phyloP scores from a whole-genome alignment of 129 eudicot genomes.

The Helianthus tuberosus region DNA sequence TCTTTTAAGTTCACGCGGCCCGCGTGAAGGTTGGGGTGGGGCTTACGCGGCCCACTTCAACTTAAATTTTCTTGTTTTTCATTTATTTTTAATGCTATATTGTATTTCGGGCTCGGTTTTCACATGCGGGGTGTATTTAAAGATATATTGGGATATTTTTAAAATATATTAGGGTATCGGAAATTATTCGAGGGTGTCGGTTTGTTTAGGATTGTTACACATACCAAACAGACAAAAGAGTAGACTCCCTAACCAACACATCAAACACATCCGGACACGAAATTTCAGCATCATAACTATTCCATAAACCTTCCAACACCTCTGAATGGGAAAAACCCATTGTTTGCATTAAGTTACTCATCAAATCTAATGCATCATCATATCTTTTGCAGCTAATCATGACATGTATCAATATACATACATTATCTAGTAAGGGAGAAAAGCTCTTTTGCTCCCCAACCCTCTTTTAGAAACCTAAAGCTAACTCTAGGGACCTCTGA shows the following conservation, averaged over 20 bases:
- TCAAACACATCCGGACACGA: constrained; percentile 51
- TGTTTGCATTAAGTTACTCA: constrained; percentile 42
- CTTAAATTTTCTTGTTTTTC: too few species aligned
- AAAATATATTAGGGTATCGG: too few species aligned
- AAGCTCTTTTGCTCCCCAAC: constrained; percentile 27
- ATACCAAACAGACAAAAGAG: too few species aligned
- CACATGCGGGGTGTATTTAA: too few species aligned
- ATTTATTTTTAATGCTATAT: too few species aligned
- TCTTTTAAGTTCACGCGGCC: too few species aligned
- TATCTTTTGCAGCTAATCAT: constrained; percentile 45
- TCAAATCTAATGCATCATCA: constrained; percentile 50
- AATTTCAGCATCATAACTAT: constrained; percentile 21
- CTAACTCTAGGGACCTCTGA: constrained; percentile 50
- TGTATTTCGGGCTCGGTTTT: too few species aligned
- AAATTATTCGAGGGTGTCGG: too few species aligned
- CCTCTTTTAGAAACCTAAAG: constrained; percentile 48
- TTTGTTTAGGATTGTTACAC: too few species aligned
- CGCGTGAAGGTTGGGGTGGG: too few species aligned
- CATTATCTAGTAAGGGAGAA: constrained; percentile 34
- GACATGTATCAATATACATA: constrained; percentile 45
- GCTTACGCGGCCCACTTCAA: too few species aligned
- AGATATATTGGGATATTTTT: too few species aligned
- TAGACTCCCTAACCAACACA: constrained; percentile 66
- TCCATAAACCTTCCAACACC: constrained; percentile 49
- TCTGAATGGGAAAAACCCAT: constrained; percentile 55